Base-by-base conservation (phyloP, 1,284 basidiomycete species). In the Neolentinus lepideus region DNA sequence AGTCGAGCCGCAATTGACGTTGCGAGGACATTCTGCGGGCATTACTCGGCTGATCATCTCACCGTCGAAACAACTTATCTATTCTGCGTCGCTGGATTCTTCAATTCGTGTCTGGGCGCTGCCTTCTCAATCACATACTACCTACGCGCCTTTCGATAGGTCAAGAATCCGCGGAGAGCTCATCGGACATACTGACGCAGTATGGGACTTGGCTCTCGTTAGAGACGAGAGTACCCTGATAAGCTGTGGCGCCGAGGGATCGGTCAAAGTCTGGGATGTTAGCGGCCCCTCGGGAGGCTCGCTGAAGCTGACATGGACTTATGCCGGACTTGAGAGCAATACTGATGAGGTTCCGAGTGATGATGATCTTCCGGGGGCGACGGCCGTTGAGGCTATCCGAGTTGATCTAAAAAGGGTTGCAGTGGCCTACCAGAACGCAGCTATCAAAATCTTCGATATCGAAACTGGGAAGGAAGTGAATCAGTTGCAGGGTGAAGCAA, bases 251-350 rank as follows among this genome's bases (percentile, higher is more conserved):
- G 90, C 94, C 1, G 95, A 98, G 67, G 95, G 95, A 12, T 76
- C 82, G 0, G 88, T 98, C 62, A 97, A 97, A 70, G 84, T 98
- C 9, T 99, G 96, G 95, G 88, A 90, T 62, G 84, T 91, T 53
- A 81, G 81, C 59, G 82, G 80, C 25, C 76, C 80, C 21, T 79
- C 78, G 29, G 83, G 69, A 14, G 81, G 81, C 12, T 80, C 80
- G 2, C 74, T 92, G 55, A 83, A 75, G 63, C 69, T 92, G 57
- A 87, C 84, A 48, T 94, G 92, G 91, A 85, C 84, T 31, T 94
- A 89, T 71, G 68, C 78, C 59, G 91, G 90, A 8, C 62, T 89
- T 54, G 84, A 85, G 62, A 77, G 72, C 55, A 66, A 68, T 24
- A 83, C 85, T 52, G 80, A 76, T 21, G 69, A 67, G 29, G 62